Percentiles rank a stretch among this genome's conserved stretches.
These are phyloP conservation scores for Nothophaeocryptopus gaeumannii DNA, from an alignment of 2,329 filamentous ascomycete genomes.

Conservation along the genomic window DNA sequence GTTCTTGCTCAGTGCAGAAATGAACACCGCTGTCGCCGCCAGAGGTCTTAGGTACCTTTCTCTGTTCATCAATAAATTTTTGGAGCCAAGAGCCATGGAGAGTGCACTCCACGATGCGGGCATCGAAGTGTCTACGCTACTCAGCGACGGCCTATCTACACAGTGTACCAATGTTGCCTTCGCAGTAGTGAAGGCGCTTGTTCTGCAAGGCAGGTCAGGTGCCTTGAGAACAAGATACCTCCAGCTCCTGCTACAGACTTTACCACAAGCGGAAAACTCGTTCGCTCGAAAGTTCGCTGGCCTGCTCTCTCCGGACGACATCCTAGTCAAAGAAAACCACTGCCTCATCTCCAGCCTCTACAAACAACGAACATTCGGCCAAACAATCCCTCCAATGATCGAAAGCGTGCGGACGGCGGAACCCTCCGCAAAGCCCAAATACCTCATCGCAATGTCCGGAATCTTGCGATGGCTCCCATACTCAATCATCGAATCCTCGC, in stretches of 20 bases:
- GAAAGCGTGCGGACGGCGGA: slow-evolving; percentile 49
- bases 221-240: slow-evolving; percentile 44
- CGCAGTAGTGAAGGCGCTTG: slow-evolving; percentile 59
- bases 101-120: slow-evolving; percentile 30
- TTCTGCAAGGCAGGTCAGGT: slow-evolving; percentile 53
- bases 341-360: slow-evolving; percentile 61
- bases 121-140: slow-evolving; percentile 39
- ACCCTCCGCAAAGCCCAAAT: slow-evolving; percentile 54
- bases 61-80: slow-evolving; percentile 50
- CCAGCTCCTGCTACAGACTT: slow-evolving; percentile 48
- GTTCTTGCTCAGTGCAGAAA: slow-evolving; percentile 19
- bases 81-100: slow-evolving; percentile 41
- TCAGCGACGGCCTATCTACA: slow-evolving; percentile 35
- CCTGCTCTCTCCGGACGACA: slow-evolving; percentile 59
- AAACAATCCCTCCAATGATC: slow-evolving; percentile 57
- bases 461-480: slow-evolving; percentile 60
- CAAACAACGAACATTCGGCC: slow-evolving; percentile 62
- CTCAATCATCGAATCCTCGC: slow-evolving; percentile 57
- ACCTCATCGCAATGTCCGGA: slow-evolving; percentile 62
- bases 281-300: slow-evolving; percentile 58
- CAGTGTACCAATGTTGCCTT: slow-evolving; percentile 56
- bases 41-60: slow-evolving; percentile 42
- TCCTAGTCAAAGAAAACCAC: slow-evolving; percentile 59
- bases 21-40: slow-evolving; percentile 31
- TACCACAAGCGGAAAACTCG: slow-evolving; percentile 45